Conservation (phyloP, 495 filamentous ascomycete genomes). For the Hypoxylon subgilvum region DNA sequence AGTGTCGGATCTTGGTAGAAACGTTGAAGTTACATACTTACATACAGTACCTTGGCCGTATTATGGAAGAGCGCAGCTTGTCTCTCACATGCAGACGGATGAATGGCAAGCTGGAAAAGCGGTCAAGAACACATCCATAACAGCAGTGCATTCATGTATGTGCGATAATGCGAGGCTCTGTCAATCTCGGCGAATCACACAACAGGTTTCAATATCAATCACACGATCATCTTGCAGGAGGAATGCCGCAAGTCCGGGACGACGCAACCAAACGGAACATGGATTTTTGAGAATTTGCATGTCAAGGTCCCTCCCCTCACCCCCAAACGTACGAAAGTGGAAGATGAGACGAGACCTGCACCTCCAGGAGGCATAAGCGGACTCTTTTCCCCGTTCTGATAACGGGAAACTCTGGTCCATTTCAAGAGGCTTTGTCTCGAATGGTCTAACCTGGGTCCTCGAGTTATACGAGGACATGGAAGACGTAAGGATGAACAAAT, state of each 20-base stretch:
- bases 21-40: slow-evolving; percentile 21
- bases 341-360: slow-evolving; percentile 8
- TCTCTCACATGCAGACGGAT: slow-evolving; percentile 27
- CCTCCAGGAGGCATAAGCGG: slow-evolving; percentile 13
- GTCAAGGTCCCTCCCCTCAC: slow-evolving; percentile 9
- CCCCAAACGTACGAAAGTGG: slow-evolving; percentile 8
- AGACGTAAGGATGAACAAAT: too few species aligned
- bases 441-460: too few species aligned
- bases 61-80: too few species aligned
- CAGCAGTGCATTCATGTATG: slow-evolving; percentile 5
- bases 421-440: neutral
- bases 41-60: slow-evolving; percentile 16
- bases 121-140: slow-evolving; percentile 25
- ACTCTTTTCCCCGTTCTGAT: slow-evolving; percentile 22
- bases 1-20: slow-evolving; percentile 37
- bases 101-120: slow-evolving; percentile 22
- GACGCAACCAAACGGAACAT: slow-evolving; percentile 27
- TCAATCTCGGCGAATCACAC: slow-evolving; percentile 24
- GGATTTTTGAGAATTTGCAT: slow-evolving; percentile 6
- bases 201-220: slow-evolving; percentile 25
- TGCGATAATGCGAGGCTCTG: slow-evolving; percentile 30
- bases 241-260: slow-evolving; percentile 36
- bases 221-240: slow-evolving; percentile 38
- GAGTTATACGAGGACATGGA: too few species aligned
- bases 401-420: neutral